Percentiles rank a stretch among this genome's conserved stretches.
Conservation (phyloP, 495 filamentous ascomycete genomes). For the Tirmania nivea region DNA sequence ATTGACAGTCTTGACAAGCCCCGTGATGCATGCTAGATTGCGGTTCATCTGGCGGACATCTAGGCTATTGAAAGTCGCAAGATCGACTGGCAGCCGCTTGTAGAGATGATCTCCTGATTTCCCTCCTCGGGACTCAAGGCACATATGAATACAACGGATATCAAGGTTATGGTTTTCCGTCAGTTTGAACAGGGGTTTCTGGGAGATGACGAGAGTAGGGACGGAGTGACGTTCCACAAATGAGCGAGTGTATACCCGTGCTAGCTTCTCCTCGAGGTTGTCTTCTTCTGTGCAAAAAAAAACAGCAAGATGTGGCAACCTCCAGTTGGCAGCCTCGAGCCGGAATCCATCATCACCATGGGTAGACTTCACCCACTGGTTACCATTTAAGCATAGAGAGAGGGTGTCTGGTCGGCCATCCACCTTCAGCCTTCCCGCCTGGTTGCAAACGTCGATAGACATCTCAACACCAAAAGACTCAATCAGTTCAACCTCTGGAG, state of each 20-base stretch:
- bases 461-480: slow-evolving; percentile 45
- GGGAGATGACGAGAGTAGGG: slow-evolving; percentile 45
- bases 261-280: slow-evolving; percentile 25
- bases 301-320: slow-evolving; percentile 47
- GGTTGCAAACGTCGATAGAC: slow-evolving; percentile 48
- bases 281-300: slow-evolving; percentile 42
- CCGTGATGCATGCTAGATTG: slow-evolving; percentile 46
- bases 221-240: slow-evolving; percentile 46
- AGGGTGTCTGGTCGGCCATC: slow-evolving; percentile 27
- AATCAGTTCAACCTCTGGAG: slow-evolving; percentile 52
- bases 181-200: slow-evolving; percentile 28
- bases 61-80: slow-evolving; percentile 50
- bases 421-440: slow-evolving; percentile 27
- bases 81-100: slow-evolving; percentile 44
- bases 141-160: slow-evolving; percentile 40
- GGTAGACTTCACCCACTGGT: slow-evolving; percentile 26
- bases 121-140: slow-evolving; percentile 37
- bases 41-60: slow-evolving; percentile 52
- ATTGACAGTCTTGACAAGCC: slow-evolving; percentile 11
- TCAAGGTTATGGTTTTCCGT: slow-evolving; percentile 29
- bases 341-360: slow-evolving; percentile 26
- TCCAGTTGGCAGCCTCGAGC: slow-evolving; percentile 35
- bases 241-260: slow-evolving; percentile 31
- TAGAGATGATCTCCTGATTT: slow-evolving; percentile 30
- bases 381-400: slow-evolving; percentile 38